These are phyloP conservation scores for Calonectria henricotiae DNA, from an alignment of 2,329 filamentous ascomycete genomes.

Conservation along the genomic window DNA sequence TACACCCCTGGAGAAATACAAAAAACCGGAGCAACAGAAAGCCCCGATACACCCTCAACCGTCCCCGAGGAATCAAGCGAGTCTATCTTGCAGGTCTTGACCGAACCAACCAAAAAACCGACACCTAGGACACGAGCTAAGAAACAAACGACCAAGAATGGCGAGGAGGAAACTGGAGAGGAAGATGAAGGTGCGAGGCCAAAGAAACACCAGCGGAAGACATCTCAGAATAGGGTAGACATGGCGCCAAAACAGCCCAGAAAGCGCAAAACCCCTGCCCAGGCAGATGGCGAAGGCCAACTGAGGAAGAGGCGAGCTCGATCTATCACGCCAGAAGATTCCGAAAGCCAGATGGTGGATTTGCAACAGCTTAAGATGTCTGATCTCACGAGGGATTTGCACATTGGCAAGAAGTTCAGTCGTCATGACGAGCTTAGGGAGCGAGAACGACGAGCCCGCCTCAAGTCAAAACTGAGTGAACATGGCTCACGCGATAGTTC, in stretches of 20 bases:
- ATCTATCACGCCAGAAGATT: constrained; percentile 75
- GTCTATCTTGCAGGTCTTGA: constrained; percentile 28
- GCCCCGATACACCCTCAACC: constrained; percentile 39
- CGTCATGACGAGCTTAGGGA: constrained; percentile 81
- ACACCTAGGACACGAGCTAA: constrained; percentile 45
- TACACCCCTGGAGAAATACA: constrained; percentile 42
- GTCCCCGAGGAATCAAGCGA: constrained; percentile 36
- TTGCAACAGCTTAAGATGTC: constrained; percentile 79
- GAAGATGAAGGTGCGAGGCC: constrained; percentile 48
- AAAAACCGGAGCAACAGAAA: constrained; percentile 38
- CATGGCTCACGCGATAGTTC: constrained; percentile 49
- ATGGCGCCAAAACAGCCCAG: constrained; percentile 46
- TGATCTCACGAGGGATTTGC: constrained; percentile 79
- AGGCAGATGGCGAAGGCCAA: constrained; percentile 48
- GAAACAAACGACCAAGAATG: constrained; percentile 37
- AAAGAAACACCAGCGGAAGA: constrained; percentile 56
- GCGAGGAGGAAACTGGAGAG: constrained; percentile 40
- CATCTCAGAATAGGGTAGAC: constrained; percentile 47
- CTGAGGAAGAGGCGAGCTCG: constrained; percentile 60
- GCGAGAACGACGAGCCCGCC: constrained; percentile 70
- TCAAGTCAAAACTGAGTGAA: constrained; percentile 54
- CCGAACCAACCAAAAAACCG: constrained; percentile 37
- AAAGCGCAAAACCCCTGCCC: constrained; percentile 52
- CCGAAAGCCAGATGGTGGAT: constrained; percentile 76
- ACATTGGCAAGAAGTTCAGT: constrained; percentile 82